phyloP scores from a whole-genome alignment of 257 asterid genomes.

The Capsicum pubescens region DNA sequence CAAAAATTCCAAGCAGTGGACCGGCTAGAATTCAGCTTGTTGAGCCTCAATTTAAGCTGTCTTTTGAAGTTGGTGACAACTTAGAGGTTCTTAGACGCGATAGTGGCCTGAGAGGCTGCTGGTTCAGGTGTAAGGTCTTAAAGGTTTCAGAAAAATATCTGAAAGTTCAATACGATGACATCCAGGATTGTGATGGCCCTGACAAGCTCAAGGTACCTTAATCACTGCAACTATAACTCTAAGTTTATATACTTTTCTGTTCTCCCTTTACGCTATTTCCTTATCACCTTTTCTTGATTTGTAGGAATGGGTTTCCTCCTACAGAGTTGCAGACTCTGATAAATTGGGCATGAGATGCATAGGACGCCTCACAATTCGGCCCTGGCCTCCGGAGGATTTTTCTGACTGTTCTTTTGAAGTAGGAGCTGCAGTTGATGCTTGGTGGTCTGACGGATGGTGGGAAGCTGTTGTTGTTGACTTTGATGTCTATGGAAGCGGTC shows the following conservation, averaged over 20 bases:
- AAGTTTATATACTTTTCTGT: not conserved
- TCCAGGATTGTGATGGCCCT: conserved; percentile 39
- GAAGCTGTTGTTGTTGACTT: no score
- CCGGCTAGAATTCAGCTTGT: not conserved
- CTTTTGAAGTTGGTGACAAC: conserved; percentile 23
- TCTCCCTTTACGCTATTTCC: not conserved
- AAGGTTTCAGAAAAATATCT: conserved; percentile 34
- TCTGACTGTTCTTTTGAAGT: conserved; percentile 40
- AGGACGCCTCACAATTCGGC: no score
- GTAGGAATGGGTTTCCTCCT: conserved; percentile 41
- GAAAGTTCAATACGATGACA: conserved; percentile 56
- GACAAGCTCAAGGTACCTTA: conserved; percentile 50
- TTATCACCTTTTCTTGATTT: conserved; percentile 15
- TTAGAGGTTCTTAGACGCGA: conserved; percentile 66
- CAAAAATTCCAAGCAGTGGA: conserved; percentile 25
- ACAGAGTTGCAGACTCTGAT: no score
- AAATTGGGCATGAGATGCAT: no score
- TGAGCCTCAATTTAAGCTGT: not conserved
- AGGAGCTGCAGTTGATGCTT: no score
- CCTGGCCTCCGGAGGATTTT: conserved; percentile 20
- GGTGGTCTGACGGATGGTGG: no score
- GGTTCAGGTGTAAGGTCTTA: conserved; percentile 66
- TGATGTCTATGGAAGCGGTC: no score
- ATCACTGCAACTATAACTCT: not conserved
- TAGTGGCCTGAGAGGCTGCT: conserved; percentile 67